phyloP scores from a whole-genome alignment of 2,329 filamentous ascomycete species.

The Chaetomiaceae sp. region DNA sequence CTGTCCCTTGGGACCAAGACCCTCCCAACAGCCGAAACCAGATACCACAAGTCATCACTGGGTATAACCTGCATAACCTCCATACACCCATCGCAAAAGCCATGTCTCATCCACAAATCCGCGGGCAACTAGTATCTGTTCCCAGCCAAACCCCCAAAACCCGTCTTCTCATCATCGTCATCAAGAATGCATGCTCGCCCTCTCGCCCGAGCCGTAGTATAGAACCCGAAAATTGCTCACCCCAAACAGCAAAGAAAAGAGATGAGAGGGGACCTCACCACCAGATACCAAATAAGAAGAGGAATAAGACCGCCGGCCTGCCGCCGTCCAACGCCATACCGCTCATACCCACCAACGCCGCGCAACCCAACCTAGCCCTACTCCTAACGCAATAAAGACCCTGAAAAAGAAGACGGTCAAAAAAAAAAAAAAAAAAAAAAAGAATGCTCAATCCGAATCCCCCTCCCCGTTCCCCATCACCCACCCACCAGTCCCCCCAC shows the following conservation, averaged over 20 bases:
- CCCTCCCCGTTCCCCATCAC: neutral
- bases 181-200: constrained; percentile 1
- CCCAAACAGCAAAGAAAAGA: neutral
- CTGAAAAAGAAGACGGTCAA: too few species aligned
- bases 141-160: constrained; percentile 1
- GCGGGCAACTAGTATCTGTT: neutral
- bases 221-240: neutral
- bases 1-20: too few species aligned
- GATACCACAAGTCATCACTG: neutral
- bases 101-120: constrained; percentile 1
- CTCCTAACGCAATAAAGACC: neutral
- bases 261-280: neutral
- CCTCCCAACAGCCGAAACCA: neutral
- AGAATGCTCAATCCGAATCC: neutral
- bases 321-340: neutral
- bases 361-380: too few species aligned
- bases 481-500: neutral
- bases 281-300: neutral
- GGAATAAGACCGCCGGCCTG: neutral
- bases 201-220: neutral
- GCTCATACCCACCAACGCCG: too few species aligned
- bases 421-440: neutral
- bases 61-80: neutral
- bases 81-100: neutral
- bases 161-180: neutral